Percentiles rank a stretch among this genome's conserved stretches.
Conservation (phyloP, 1,284 basidiomycete species). For the Rhodotorula sp. region DNA sequence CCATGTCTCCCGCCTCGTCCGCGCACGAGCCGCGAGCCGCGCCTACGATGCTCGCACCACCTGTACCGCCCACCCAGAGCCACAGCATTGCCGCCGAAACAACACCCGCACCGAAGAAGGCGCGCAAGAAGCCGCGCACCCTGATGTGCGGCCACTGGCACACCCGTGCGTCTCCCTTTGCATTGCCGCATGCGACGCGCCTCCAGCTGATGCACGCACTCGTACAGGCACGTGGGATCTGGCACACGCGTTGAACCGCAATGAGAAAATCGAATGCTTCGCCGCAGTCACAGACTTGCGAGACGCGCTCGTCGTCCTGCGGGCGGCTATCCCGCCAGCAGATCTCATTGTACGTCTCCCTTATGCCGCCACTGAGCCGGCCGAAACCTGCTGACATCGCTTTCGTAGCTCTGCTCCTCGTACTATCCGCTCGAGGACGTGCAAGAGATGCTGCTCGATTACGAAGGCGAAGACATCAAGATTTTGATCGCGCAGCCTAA, state of each 20-base stretch:
- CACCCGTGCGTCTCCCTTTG: not conserved
- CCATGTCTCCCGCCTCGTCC: no score
- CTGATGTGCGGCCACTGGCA: constrained; percentile 5
- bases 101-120: no score
- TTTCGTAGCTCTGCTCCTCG: not conserved
- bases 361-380: no score
- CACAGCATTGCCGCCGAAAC: no score
- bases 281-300: constrained; percentile 1
- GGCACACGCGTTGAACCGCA: not conserved
- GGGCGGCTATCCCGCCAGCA: not conserved
- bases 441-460: constrained; percentile 4
- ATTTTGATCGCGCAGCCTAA: constrained; percentile 2
- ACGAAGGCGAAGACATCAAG: constrained; percentile 2
- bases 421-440: constrained; percentile 5
- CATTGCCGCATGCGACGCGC: not conserved
- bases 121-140: not conserved
- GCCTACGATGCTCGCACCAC: no score
- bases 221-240: constrained; percentile 8
- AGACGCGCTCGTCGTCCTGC: constrained; percentile 7
- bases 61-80: no score
- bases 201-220: not conserved
- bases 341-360: constrained; percentile 1
- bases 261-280: not conserved
- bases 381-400: not conserved
- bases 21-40: no score